Evolutionary conservation across 192 early-diverging fungal genomes (phyloP), one percentile per base, ranked within the genome.

Genomic region (Coemansia sp.): DNA sequence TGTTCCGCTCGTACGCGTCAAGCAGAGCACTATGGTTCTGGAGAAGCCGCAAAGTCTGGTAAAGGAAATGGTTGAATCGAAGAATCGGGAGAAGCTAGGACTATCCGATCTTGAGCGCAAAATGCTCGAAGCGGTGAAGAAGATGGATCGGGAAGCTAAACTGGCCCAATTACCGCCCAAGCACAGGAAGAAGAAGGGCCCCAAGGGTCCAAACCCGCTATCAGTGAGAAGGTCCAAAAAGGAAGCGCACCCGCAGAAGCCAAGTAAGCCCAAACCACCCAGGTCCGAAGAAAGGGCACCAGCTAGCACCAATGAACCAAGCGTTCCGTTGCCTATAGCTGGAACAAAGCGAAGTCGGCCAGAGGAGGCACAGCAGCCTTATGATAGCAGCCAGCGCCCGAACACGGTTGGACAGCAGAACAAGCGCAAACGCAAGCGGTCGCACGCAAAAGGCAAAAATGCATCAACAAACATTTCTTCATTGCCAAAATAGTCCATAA

Each of bases 141-240:
- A 69, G 66, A 78, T 74, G 52, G 66, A 57, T 49, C 79, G 59
- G 20, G 65, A 68, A 49, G 67, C 53, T 11, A 74, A 67, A 45
- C 36, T 33, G 19, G 63, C 62, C 9, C 17, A 7, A 11, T 38
- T 20, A 7, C 68, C 69, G 38, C 68, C 69, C 42, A 67, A 83
- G 54, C 33, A 71, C 48, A 83, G 86, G 77, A 87, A 84, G 70
- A 70, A 73, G 49, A 90, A 89, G 70, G 89, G 88, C 25, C 80
- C 87, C 40, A 94, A 94, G 79, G 87, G 83, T 25, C 92, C 92
- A 5, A 97, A 97, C 66, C 93, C 93, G 55, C 74, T 97, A 14
- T 92, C 92, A 25, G 68, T 92, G 45, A 97, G 94, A 76, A 97
- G 93, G 85, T 17, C 67, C 50, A 57, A 74, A 65, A 54, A 66